Base-by-base conservation (phyloP, 495 filamentous ascomycete genomes). In the Penicillium subrubescens region DNA sequence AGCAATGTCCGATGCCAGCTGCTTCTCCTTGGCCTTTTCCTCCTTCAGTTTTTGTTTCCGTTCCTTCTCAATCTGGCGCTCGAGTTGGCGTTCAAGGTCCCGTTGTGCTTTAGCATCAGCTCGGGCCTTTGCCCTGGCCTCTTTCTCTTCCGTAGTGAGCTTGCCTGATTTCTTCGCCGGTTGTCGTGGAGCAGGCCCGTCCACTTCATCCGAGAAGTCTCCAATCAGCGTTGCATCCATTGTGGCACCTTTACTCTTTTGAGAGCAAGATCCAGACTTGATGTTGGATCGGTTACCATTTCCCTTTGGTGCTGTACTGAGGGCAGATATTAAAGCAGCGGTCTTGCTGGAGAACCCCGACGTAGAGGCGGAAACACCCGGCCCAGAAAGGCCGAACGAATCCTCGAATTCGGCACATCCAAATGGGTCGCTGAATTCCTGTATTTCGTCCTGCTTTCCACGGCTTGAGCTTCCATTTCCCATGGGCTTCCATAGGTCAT, bases 1-100 rank as follows among this genome's bases (percentile, higher is more conserved):
- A 12, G 86, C 84, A 11, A 94, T 77, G 44, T 93, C 91, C 14
- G 86, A 84, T 15, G 86, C 89, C 12, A 79, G 78, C 57, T 89
- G 84, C 70, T 89, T 94, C 68, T 91, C 86, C 50, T 76, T 78
- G 2, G 82, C 85, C 68, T 84, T 87, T 58, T 89, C 83, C 67
- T 85, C 85, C 65, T 79, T 83, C 61, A 75, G 52, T 51, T 76
- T 67, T 21, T 75, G 77, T 60, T 83, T 88, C 77, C 67, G 79
- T 73, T 76, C 82, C 71, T 79, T 86, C 37, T 84, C 79, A 0
- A 71, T 66, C 59, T 83, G 75, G 17, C 76, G 75, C 37, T 84
- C 79, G 0, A 71, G 66, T 57, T 83, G 75, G 15, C 76, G 75
- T 14, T 82, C 79, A 21, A 65, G 74, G 63, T 78, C 83, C 79